Conservation (phyloP, 495 filamentous ascomycete species). For the Lichenothelia convexa region DNA sequence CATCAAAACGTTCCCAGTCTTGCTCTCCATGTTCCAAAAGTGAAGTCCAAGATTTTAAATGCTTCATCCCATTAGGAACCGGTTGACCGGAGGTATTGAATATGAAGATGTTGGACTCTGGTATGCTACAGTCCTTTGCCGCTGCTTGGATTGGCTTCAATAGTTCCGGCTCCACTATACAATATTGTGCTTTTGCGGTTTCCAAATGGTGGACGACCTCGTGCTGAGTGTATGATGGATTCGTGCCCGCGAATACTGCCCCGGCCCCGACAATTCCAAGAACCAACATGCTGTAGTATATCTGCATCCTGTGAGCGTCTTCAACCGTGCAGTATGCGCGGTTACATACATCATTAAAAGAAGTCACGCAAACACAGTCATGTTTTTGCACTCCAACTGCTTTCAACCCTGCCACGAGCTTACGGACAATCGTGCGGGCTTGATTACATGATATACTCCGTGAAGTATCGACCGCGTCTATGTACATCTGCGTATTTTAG, state of each 20-base stretch:
- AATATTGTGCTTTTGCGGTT: slow-evolving; percentile 21
- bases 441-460: slow-evolving; percentile 12
- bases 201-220: slow-evolving; percentile 27
- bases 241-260: slow-evolving; percentile 22
- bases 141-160: slow-evolving; percentile 26
- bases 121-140: slow-evolving; percentile 24
- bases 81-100: slow-evolving; percentile 7
- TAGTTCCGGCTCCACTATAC: slow-evolving; percentile 32
- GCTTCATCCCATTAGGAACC: slow-evolving; percentile 1
- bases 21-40: slow-evolving; percentile 14
- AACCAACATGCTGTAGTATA: slow-evolving; percentile 21
- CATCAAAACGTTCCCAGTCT: slow-evolving; percentile 15
- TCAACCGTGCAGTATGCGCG: no score
- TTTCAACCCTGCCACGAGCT: slow-evolving; percentile 17
- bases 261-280: slow-evolving; percentile 22
- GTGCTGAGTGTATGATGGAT: slow-evolving; percentile 23
- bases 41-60: slow-evolving; percentile 11
- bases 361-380: slow-evolving; percentile 16
- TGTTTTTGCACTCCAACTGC: slow-evolving; percentile 13
- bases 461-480: slow-evolving; percentile 12
- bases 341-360: slow-evolving; percentile 19
- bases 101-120: no score
- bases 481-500: slow-evolving; percentile 12
- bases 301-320: no score
- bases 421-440: slow-evolving; percentile 11